Base-by-base conservation (phyloP, 768 basidiomycete genomes). In the Pleurotus djamor region DNA sequence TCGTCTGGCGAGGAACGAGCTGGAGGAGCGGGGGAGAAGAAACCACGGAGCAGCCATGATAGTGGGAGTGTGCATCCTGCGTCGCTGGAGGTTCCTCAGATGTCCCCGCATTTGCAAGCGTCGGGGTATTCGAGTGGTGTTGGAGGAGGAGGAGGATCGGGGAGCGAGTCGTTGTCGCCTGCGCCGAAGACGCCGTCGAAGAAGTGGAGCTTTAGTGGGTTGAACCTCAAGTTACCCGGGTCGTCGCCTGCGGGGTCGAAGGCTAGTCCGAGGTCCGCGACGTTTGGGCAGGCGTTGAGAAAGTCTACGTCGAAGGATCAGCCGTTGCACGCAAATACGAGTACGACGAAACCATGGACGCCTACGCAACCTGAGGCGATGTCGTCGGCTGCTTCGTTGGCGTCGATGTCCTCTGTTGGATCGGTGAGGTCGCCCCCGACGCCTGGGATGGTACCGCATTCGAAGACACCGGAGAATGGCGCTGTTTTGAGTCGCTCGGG, bases 201-300 rank as follows among this genome's bases (percentile, higher is more conserved):
- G 82, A 96, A 96, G 72, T 96, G 94, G 94, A 95, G 93, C 69
- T 91, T 96, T 71, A 90, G 91, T n/a, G 91, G 90, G 21, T 75
- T 95, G 4, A 92, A 90, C 64, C 81, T 91, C 70, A 91, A 83
- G 68, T 72, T 92, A 52, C 85, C 88, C 51, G 86, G 86, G 16
- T 79, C 78, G 14, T 79, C 81, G 44, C 83, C 86, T 56, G 71
- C 32, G 68, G 66, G 54, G 57, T 73, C 68, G 73, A 74, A 84
- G 63, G 76, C 85, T 55, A 91, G 89, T 65, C 88, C 89, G 16
- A 84, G 87, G 59, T 77, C 84, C 21, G 83, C 86, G 59, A 80
- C 84, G 14, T 87, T 89, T 67, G 82, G 83, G 58, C 87, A 87
- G 61, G 83, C 85, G 60, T 66, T 85, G 37, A 86, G 87, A 61